Conservation (phyloP, 1,284 basidiomycete species). For the Ustilago curta region DNA sequence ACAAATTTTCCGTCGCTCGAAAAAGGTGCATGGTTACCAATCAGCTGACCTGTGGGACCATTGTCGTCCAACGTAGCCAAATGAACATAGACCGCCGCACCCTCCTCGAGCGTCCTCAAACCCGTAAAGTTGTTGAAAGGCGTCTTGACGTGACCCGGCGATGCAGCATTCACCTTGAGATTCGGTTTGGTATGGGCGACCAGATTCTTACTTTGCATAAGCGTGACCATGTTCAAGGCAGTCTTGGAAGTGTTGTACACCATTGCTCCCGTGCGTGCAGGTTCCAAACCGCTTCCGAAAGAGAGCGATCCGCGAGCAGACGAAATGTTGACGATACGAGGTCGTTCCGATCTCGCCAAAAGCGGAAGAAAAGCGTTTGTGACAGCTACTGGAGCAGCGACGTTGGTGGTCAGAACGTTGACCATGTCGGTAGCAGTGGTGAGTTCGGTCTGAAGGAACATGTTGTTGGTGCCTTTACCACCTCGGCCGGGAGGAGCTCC, state of each 20-base stretch:
- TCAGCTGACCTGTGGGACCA: constrained; percentile 21
- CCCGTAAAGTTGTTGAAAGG: constrained; percentile 43
- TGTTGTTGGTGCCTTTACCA: constrained; percentile 17
- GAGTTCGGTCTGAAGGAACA: constrained; percentile 28
- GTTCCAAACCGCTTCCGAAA: constrained; percentile 22
- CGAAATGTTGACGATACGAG: constrained; percentile 27
- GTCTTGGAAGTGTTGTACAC: constrained; percentile 42
- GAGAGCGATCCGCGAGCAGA: constrained; percentile 26
- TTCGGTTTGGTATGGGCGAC: constrained; percentile 6
- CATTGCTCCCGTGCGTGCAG: constrained; percentile 31
- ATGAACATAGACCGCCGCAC: constrained; percentile 31
- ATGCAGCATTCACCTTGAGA: constrained; percentile 37
- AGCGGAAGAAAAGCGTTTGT: constrained; percentile 26
- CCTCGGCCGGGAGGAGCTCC: constrained; percentile 20
- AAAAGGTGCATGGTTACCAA: constrained; percentile 31
- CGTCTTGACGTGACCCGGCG: constrained; percentile 34
- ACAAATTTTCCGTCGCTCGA: constrained; percentile 21
- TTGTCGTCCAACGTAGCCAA: constrained; percentile 27
- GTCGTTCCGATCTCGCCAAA: constrained; percentile 9
- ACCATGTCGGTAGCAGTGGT: constrained; percentile 21
- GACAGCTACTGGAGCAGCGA: constrained; percentile 21
- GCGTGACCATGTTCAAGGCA: constrained; percentile 40
- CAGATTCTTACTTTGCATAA: constrained; percentile 38
- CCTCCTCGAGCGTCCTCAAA: constrained; percentile 17
- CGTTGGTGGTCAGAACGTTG: constrained; percentile 24